Conservation (phyloP, 1,139 yeast species). For the Komagataea norvegica region DNA sequence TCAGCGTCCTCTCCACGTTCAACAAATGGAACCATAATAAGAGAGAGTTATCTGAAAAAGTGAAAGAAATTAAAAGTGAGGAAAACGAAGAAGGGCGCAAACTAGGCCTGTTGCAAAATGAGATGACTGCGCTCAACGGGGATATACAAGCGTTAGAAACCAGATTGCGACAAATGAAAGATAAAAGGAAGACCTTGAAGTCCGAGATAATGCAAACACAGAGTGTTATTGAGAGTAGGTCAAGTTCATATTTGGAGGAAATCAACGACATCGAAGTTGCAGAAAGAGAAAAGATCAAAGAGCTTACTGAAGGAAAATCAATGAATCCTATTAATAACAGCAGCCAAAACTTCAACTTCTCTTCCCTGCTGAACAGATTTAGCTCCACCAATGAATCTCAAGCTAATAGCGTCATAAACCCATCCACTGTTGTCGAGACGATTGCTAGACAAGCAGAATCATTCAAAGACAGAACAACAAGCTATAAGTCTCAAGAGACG, state of each 20-base stretch:
- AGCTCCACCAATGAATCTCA: background rate
- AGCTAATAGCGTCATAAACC: conserved; percentile 10
- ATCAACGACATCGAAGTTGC: conserved; percentile 38
- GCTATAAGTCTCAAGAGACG: conserved; percentile 19
- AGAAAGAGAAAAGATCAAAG: conserved; percentile 32
- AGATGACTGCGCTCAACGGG: conserved; percentile 37
- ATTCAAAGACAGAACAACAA: conserved; percentile 24
- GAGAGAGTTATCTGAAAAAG: conserved; percentile 32
- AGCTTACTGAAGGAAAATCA: conserved; percentile 6
- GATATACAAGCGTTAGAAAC: conserved; percentile 43
- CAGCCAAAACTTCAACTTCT: background rate
- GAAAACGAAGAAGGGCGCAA: conserved; percentile 44
- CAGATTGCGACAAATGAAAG: conserved; percentile 34
- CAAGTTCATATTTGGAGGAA: conserved; percentile 41
- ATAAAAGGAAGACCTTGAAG: conserved; percentile 36
- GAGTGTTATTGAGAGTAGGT: conserved; percentile 49
- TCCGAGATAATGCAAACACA: conserved; percentile 47
- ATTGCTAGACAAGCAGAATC: conserved; percentile 29
- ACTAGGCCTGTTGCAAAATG: conserved; percentile 35
- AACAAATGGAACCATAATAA: conserved; percentile 44
- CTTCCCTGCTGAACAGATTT: conserved; percentile 2
- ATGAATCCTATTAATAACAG: background rate
- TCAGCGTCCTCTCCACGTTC: conserved; percentile 34
- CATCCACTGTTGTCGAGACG: conserved; percentile 24
- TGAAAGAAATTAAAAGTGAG: conserved; percentile 40